Percentiles rank a stretch among this genome's conserved stretches.
Conservation (phyloP, 1,139 yeast genomes). For the Zygosaccharomyces sapae region DNA sequence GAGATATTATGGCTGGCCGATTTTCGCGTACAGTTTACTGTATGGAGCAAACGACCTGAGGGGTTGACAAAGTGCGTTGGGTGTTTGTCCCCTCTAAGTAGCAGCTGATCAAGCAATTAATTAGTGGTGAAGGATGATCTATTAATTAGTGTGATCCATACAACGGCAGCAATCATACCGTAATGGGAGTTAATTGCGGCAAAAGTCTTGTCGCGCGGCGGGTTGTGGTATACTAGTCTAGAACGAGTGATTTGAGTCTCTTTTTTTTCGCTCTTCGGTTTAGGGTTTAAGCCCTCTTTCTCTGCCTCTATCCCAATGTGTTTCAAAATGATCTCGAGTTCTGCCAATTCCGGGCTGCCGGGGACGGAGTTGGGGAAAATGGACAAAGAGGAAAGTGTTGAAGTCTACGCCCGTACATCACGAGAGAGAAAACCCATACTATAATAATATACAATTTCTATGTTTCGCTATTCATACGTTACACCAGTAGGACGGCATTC, state of each 20-base stretch:
- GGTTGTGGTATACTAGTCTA: too few species aligned
- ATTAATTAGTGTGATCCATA: neutral
- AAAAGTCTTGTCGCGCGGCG: too few species aligned
- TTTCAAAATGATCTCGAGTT: neutral
- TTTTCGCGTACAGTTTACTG: constrained; percentile 8
- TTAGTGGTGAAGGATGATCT: neutral
- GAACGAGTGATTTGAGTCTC: too few species aligned
- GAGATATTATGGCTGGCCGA: constrained; percentile 5
- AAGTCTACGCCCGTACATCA: constrained; percentile 14
- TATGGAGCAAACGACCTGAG: constrained; percentile 2
- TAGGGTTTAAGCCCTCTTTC: constrained; percentile 1
- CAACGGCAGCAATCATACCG: too few species aligned
- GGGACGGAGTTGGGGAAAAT: neutral
- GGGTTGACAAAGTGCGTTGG: neutral
- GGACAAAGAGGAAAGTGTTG: constrained; percentile 8
- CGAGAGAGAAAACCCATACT: neutral
- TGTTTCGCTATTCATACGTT: constrained; percentile 13
- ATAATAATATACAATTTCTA: constrained; percentile 3
- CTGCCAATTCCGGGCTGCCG: constrained; percentile 5
- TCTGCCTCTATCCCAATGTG: neutral
- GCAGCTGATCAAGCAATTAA: neutral
- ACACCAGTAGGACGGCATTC: constrained; percentile 89
- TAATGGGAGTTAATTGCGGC: too few species aligned
- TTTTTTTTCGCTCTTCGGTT: too few species aligned
- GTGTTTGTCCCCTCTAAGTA: neutral